phyloP scores from a whole-genome alignment of 2,329 filamentous ascomycete genomes.

The Fusarium udum region DNA sequence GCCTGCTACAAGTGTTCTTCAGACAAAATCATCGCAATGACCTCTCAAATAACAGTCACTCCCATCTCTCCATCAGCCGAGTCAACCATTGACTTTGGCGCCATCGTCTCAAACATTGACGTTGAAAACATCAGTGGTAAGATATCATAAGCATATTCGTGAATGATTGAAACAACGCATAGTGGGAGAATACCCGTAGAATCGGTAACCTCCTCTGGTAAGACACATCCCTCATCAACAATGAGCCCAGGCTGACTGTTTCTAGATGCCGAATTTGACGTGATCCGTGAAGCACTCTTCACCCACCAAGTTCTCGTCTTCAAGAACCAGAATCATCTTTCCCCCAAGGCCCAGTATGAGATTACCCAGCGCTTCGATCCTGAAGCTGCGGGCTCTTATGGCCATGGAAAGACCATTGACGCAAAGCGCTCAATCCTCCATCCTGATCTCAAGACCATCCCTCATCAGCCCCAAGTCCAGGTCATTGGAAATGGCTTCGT shows the following conservation, averaged over 20 bases:
- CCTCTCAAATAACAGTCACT: slow-evolving; percentile 46
- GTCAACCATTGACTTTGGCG: slow-evolving; percentile 67
- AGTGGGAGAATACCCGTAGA: slow-evolving; percentile 64
- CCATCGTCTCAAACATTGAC: slow-evolving; percentile 65
- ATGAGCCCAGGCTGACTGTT: slow-evolving; percentile 30
- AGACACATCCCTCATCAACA: slow-evolving; percentile 39
- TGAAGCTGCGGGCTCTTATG: slow-evolving; percentile 68
- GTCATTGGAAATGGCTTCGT: slow-evolving; percentile 82
- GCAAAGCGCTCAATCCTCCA: slow-evolving; percentile 72
- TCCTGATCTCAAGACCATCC: slow-evolving; percentile 82
- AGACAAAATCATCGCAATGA: slow-evolving; percentile 12
- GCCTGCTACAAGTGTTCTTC: not conserved
- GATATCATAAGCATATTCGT: slow-evolving; percentile 29
- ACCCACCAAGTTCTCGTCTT: slow-evolving; percentile 75
- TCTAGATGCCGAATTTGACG: slow-evolving; percentile 69
- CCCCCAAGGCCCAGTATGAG: slow-evolving; percentile 77
- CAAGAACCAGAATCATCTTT: slow-evolving; percentile 71
- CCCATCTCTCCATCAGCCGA: slow-evolving; percentile 50
- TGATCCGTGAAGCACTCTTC: slow-evolving; percentile 73
- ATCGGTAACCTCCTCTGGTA: slow-evolving; percentile 69
- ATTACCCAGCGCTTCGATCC: slow-evolving; percentile 80
- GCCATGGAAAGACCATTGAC: slow-evolving; percentile 80
- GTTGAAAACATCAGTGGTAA: slow-evolving; percentile 71
- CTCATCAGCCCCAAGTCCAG: slow-evolving; percentile 78
- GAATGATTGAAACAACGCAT: slow-evolving; percentile 17